Percentiles rank a stretch among this genome's conserved stretches.
Evolutionary conservation across 495 filamentous ascomycete genomes (phyloP).

Genomic region (Penicillium pancosmium): DNA sequence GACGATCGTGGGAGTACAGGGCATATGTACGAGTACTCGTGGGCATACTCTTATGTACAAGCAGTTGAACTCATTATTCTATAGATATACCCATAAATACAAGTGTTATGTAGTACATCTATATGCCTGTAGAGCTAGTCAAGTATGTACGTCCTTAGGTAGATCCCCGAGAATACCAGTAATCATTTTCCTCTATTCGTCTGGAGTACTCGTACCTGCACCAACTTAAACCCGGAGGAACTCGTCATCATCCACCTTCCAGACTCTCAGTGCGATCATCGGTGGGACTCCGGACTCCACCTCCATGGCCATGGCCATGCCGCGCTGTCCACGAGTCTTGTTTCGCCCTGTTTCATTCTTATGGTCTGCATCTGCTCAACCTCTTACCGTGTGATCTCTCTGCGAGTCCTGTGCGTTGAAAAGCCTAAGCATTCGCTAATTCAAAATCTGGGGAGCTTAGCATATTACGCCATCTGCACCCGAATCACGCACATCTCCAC

Average conservation of each 20-base stretch:
- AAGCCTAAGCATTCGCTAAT: slow-evolving; percentile 2
- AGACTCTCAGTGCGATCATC: slow-evolving; percentile 7
- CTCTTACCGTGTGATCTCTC: neutral
- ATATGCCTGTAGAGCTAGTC: too few relatives aligned
- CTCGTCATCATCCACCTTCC: slow-evolving; percentile 6
- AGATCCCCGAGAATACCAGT: neutral
- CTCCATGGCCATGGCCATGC: neutral
- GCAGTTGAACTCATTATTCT: too few relatives aligned
- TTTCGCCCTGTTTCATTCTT: slow-evolving; percentile 8
- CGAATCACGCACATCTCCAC: slow-evolving; percentile 27
- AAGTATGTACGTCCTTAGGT: too few relatives aligned
- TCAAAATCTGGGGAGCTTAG: slow-evolving; percentile 27
- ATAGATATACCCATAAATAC: too few relatives aligned
- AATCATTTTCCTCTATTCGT: neutral
- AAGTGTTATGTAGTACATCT: too few relatives aligned
- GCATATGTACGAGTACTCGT: too few relatives aligned
- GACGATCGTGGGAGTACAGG: neutral
- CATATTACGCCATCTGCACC: slow-evolving; percentile 34
- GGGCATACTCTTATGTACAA: neutral
- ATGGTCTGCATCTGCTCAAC: neutral
- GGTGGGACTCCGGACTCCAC: slow-evolving; percentile 8
- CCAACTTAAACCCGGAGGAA: neutral
- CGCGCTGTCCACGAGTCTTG: slow-evolving; percentile 1
- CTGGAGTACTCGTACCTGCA: neutral
- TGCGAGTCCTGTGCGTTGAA: slow-evolving; percentile 4